Base-by-base conservation (phyloP, 495 filamentous ascomycete species). In the Thozetella sp. region DNA sequence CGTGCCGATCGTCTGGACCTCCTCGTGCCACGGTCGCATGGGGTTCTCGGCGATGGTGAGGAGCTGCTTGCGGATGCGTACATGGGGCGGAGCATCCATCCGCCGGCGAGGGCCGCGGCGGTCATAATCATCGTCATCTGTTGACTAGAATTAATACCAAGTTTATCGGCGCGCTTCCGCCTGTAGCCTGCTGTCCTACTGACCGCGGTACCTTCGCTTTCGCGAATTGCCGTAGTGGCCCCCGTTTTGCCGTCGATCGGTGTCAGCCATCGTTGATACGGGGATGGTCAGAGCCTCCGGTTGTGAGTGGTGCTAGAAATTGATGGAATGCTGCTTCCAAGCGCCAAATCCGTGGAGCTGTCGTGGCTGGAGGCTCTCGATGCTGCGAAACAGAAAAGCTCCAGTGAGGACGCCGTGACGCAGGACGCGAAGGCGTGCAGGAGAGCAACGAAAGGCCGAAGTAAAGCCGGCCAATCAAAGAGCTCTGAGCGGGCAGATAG, bases 21-120 rank as follows among this genome's bases (percentile, higher is more conserved):
- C 93, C 62, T 97, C 93, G 65, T 95, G 89, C 64, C 90, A 91
- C 61, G 83, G 83, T 59, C 88, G 86, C 67, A 93, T 79, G 58
- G 92, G 89, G 59, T 91, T 93, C 80, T 97, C 93, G 51, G 93
- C 93, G 66, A 98, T 88, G 25, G 84, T 78, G 26, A 97, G 79
- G 19, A 97, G 80, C 72, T 93, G 89, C 62, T 89, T 90, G 63
- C 92, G 90, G 55, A 97, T 76, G 67, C 88, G 90, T 45, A 88
- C 84, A 59, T 85, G 80, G 20, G 89, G 74, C 17, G 95, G 90
- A 60, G 93, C 90, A 66, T 94, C 89, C 64, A 90, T 92, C 67
- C 90, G 85, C 45, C 91, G 86, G 56, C 91, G 84, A 64, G 83
- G 83, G 52, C 85, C 84, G 64, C 90, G 87, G 63, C 91, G 87